Percentiles rank a stretch among this genome's conserved stretches.
phyloP scores from a whole-genome alignment of 768 basidiomycete species.

The Lepiota venenata region DNA sequence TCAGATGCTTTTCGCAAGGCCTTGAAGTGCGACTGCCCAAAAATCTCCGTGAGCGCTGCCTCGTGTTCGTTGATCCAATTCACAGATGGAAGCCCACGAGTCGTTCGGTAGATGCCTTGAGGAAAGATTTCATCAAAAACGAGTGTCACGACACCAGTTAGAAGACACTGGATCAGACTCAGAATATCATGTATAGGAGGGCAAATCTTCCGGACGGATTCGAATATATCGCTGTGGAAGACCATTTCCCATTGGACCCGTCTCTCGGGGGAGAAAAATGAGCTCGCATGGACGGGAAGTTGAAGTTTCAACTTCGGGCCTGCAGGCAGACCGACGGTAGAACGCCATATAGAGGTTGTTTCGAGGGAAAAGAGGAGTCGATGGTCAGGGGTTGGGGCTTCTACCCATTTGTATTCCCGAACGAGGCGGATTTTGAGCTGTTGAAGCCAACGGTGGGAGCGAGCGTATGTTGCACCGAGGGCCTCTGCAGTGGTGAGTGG shows the following conservation, averaged over 20 bases:
- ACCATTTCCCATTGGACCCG: constrained; percentile 90
- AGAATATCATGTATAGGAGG: constrained; percentile 70
- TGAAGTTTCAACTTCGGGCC: constrained; percentile 71
- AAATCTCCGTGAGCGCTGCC: constrained; percentile 62
- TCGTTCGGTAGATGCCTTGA: constrained; percentile 68
- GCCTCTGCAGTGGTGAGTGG: constrained; percentile 83
- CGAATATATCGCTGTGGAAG: constrained; percentile 76
- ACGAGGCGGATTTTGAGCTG: constrained; percentile 61
- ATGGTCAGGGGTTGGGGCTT: constrained; percentile 52
- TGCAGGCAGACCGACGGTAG: constrained; percentile 70
- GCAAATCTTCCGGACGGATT: constrained; percentile 63
- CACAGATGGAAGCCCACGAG: constrained; percentile 72
- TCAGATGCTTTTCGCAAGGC: constrained; percentile 70
- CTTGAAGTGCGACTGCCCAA: constrained; percentile 69
- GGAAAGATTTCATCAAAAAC: constrained; percentile 74
- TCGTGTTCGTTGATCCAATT: constrained; percentile 77
- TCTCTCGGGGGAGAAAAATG: constrained; percentile 83
- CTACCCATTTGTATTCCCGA: constrained; percentile 68
- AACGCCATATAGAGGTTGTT: constrained; percentile 75
- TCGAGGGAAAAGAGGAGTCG: constrained; percentile 81
- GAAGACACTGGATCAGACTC: constrained; percentile 65
- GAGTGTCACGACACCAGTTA: constrained; percentile 69
- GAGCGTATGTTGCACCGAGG: constrained; percentile 75
- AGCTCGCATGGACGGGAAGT: constrained; percentile 75
- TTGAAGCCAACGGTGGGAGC: constrained; percentile 74